phyloP scores from a whole-genome alignment of 2,329 filamentous ascomycete genomes.

The Akanthomyces dipterigenus region DNA sequence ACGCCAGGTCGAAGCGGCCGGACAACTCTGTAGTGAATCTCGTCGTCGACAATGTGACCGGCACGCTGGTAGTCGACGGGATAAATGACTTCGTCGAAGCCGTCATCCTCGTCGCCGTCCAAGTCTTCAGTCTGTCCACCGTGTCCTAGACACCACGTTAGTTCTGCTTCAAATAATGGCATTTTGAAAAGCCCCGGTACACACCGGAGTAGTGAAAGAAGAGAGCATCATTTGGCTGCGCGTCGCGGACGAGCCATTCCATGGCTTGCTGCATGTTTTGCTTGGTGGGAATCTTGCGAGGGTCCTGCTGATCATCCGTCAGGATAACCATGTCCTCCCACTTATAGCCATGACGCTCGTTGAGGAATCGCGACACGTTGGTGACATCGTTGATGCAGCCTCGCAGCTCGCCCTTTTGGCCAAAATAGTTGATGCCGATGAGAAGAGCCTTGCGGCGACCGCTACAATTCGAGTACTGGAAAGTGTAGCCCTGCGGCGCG shows the following conservation, averaged over 20 bases:
- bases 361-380: constrained; percentile 67
- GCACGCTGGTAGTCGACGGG: constrained; percentile 63
- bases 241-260: constrained; percentile 67
- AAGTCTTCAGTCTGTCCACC: constrained; percentile 68
- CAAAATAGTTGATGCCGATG: constrained; percentile 78
- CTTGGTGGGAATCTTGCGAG: constrained; percentile 66
- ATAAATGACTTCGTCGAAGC: constrained; percentile 73
- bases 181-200: constrained; percentile 6
- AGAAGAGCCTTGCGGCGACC: constrained; percentile 67
- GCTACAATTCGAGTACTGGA: constrained; percentile 70
- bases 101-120: constrained; percentile 72
- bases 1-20: constrained; percentile 72
- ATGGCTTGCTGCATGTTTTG: constrained; percentile 68
- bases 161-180: background rate
- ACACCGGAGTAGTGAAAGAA: constrained; percentile 71
- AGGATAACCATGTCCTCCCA: constrained; percentile 74
- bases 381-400: constrained; percentile 78
- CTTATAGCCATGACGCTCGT: constrained; percentile 62
- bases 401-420: constrained; percentile 61
- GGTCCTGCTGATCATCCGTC: constrained; percentile 67
- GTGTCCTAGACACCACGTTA: constrained; percentile 44
- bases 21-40: constrained; percentile 75
- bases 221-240: constrained; percentile 66
- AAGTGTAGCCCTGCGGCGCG: constrained; percentile 61
- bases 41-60: constrained; percentile 73